Evolutionary conservation across 495 filamentous ascomycete genomes (phyloP).

Genomic region (Xylaria acuta): DNA sequence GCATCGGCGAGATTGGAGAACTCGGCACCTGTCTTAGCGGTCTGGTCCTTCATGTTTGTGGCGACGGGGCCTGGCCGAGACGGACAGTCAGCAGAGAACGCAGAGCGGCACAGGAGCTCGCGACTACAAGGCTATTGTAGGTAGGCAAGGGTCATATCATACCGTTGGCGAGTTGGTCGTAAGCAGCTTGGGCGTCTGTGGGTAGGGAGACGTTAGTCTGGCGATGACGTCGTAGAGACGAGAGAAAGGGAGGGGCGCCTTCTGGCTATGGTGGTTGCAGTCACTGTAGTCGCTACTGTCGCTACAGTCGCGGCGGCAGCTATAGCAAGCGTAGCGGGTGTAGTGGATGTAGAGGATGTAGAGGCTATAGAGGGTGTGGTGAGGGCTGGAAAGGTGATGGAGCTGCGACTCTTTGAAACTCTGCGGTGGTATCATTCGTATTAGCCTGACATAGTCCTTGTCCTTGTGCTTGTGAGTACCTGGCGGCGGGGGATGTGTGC

Average conservation of each 20-base stretch:
- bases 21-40: slow-evolving; percentile 72
- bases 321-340: neutral
- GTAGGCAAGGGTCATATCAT: slow-evolving; percentile 24
- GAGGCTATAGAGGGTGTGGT: neutral
- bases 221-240: slow-evolving; percentile 28
- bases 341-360: too few species aligned
- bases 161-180: slow-evolving; percentile 50
- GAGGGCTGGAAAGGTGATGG: neutral
- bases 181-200: slow-evolving; percentile 51
- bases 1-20: slow-evolving; percentile 76
- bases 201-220: slow-evolving; percentile 31
- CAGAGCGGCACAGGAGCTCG: neutral
- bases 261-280: neutral
- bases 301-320: neutral
- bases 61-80: slow-evolving; percentile 70
- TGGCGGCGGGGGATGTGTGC: neutral
- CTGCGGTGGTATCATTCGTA: slow-evolving; percentile 27
- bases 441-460: slow-evolving; percentile 38
- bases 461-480: slow-evolving; percentile 7
- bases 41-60: slow-evolving; percentile 76
- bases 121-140: neutral
- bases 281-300: neutral
- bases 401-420: slow-evolving; percentile 38
- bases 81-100: slow-evolving; percentile 33
- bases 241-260: slow-evolving; percentile 23